These are phyloP conservation scores for Endotrypanum monterogeii DNA, from an alignment of 208 protist species.

Conservation along the genomic window DNA sequence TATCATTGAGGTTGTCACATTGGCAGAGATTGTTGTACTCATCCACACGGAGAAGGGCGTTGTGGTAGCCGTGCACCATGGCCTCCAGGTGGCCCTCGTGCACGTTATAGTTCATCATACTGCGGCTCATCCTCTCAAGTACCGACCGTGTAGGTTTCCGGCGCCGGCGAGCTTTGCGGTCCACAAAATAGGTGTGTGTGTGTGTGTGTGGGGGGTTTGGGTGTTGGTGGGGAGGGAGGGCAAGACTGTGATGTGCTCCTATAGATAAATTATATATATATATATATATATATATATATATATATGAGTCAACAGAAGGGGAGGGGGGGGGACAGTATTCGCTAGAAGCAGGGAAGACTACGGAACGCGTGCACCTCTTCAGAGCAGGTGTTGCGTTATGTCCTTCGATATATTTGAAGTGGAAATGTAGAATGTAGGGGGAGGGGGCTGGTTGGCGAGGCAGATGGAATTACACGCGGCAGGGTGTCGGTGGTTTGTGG, in stretches of 20 bases:
- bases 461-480: neutral
- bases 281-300: no score
- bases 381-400: no score
- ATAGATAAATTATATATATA: no score
- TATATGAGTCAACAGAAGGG: no score
- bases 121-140: conserved; percentile 47
- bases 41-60: conserved; percentile 90
- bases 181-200: neutral
- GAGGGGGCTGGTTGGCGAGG: no score
- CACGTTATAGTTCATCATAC: conserved; percentile 85
- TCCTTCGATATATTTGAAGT: no score
- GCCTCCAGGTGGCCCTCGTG: conserved; percentile 90
- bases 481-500: neutral
- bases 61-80: conserved; percentile 90
- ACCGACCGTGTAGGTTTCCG: conserved; percentile 6
- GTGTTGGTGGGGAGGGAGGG: neutral
- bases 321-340: no score
- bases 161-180: neutral
- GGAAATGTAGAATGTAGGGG: no score
- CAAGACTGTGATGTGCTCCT: no score
- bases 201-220: neutral
- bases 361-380: no score
- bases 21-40: conserved; percentile 98
- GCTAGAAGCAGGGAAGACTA: no score
- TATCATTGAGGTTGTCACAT: conserved; percentile 98